These are phyloP conservation scores for Ustilago esculenta DNA, from an alignment of 1,284 basidiomycete genomes.

Conservation along the genomic window DNA sequence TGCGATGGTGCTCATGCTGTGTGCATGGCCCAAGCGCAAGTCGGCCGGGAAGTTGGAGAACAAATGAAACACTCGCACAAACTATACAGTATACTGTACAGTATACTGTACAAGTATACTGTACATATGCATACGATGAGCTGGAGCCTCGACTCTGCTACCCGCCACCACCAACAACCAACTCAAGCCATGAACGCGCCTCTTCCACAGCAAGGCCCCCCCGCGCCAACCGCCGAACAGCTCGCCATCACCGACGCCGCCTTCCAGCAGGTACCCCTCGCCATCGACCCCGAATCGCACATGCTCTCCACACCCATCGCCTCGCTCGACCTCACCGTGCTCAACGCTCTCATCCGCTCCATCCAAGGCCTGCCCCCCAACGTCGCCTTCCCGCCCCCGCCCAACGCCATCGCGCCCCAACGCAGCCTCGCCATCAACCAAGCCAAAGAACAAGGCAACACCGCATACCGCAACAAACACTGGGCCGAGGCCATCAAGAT, in stretches of 20 bases:
- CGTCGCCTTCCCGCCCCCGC: constrained; percentile 64
- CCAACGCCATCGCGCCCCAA: constrained; percentile 63
- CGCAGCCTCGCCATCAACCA: constrained; percentile 59
- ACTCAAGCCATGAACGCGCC: constrained; percentile 37
- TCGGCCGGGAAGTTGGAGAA: constrained; percentile 16
- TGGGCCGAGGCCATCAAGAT: constrained; percentile 80
- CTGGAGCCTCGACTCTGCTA: no score
- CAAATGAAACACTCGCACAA: no score
- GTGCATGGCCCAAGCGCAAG: no score
- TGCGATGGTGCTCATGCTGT: no score
- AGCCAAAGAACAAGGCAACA: constrained; percentile 64
- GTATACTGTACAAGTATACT: no score
- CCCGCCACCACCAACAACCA: no score
- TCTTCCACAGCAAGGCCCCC: constrained; percentile 48
- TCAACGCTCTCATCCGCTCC: constrained; percentile 65
- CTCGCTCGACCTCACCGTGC: constrained; percentile 56
- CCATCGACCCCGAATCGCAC: constrained; percentile 38
- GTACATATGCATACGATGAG: no score
- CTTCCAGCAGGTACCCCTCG: constrained; percentile 53
- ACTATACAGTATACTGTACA: no score
- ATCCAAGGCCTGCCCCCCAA: constrained; percentile 56
- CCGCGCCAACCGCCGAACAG: constrained; percentile 57
- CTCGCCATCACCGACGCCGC: constrained; percentile 56
- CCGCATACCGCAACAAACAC: constrained; percentile 67
- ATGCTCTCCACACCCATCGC: constrained; percentile 43